These are phyloP conservation scores for Thelonectria discophora DNA, from an alignment of 2,329 filamentous ascomycete species.

Conservation along the genomic window DNA sequence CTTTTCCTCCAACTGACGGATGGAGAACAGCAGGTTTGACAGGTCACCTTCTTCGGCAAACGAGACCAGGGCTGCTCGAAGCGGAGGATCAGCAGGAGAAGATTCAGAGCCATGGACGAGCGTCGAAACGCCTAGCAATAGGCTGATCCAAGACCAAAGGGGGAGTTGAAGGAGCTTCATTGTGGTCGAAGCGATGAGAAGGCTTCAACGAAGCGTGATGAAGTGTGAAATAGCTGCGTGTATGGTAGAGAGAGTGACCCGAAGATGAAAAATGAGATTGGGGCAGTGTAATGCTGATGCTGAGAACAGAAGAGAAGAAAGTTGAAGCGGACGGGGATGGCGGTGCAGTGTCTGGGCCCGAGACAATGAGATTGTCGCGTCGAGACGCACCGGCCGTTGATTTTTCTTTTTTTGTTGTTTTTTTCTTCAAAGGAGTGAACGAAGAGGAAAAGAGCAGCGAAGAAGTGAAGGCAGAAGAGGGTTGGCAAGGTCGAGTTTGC, in stretches of 20 bases:
- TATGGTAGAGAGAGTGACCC: constrained; percentile 8
- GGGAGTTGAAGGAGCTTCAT: constrained; percentile 8
- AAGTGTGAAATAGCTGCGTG: constrained; percentile 8
- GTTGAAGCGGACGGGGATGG: constrained; percentile 5
- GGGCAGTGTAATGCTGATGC: constrained; percentile 4
- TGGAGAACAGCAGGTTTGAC: constrained; percentile 44
- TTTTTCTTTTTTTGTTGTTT: constrained; percentile 13
- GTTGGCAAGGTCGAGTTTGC: neutral
- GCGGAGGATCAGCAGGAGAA: constrained; percentile 34
- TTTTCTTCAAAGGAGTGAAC: constrained; percentile 13
- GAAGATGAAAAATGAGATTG: constrained; percentile 18
- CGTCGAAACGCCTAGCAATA: constrained; percentile 36
- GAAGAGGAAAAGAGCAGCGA: constrained; percentile 1
- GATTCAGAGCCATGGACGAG: constrained; percentile 31
- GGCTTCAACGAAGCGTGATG: constrained; percentile 1
- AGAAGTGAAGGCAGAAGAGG: neutral
- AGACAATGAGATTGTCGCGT: constrained; percentile 16
- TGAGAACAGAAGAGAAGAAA: neutral
- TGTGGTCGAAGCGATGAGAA: constrained; percentile 31
- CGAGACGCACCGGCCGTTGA: constrained; percentile 26
- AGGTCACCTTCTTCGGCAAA: constrained; percentile 46
- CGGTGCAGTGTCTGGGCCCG: constrained; percentile 12
- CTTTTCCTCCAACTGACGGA: constrained; percentile 64
- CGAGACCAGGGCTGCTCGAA: constrained; percentile 46
- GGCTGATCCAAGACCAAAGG: constrained; percentile 29